phyloP scores from a whole-genome alignment of 352 stramenopile genomes.

The Pythium aquatile region DNA sequence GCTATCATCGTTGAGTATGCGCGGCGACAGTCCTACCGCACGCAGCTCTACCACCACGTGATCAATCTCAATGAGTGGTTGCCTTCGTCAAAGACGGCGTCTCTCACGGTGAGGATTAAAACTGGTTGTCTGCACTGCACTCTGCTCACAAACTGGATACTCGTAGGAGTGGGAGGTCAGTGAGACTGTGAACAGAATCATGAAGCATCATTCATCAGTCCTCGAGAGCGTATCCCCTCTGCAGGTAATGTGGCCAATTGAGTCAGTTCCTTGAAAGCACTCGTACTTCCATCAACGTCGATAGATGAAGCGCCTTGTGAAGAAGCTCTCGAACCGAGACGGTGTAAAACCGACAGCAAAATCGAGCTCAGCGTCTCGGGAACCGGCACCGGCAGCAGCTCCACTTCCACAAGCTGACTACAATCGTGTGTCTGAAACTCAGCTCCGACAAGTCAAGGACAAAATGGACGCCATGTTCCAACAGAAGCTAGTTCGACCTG shows the following conservation, averaged over 20 bases:
- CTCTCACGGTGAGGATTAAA: conserved; percentile 12
- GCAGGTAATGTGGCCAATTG: conserved; percentile 28
- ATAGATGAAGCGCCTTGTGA: conserved; percentile 52
- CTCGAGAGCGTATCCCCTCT: conserved; percentile 40
- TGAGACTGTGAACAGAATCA: conserved; percentile 41
- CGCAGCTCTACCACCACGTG: conserved; percentile 59
- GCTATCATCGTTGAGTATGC: conserved; percentile 65
- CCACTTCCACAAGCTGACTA: conserved; percentile 67
- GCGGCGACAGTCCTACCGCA: conserved; percentile 22
- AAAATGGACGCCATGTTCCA: conserved; percentile 74
- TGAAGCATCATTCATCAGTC: conserved; percentile 36
- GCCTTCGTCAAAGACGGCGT: conserved; percentile 13
- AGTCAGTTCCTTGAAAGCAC: not conserved
- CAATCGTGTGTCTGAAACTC: conserved; percentile 73
- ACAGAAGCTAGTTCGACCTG: conserved; percentile 56
- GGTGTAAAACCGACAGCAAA: conserved; percentile 3
- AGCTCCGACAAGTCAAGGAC: conserved; percentile 64
- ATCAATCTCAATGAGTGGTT: conserved; percentile 43
- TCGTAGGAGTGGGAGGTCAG: conserved; percentile 20
- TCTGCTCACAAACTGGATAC: not conserved
- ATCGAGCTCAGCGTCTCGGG: not conserved
- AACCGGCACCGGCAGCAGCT: not conserved
- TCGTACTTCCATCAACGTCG: too few relatives aligned
- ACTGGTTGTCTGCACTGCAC: too few relatives aligned
- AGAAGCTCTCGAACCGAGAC: conserved; percentile 29